Evolutionary conservation across 2,329 filamentous ascomycete species (phyloP).

Genomic region (Teratosphaeria destructans): DNA sequence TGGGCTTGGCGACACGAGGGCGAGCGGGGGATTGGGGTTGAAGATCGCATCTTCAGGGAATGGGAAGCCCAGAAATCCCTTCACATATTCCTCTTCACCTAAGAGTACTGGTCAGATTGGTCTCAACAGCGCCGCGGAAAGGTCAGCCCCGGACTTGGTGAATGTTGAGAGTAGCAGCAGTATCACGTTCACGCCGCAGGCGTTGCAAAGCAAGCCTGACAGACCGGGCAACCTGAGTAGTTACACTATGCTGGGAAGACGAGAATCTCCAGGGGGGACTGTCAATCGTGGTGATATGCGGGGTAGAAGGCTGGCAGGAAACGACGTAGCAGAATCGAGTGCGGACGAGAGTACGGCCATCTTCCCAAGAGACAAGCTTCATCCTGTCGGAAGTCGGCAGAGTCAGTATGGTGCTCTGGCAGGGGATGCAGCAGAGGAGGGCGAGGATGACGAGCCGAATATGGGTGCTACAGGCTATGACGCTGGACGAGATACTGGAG

Average conservation of each 20-base stretch:
- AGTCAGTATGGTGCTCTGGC: slow-evolving; percentile 16
- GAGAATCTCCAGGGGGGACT: slow-evolving; percentile 5
- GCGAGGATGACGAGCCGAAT: slow-evolving; percentile 1
- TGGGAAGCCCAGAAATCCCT: slow-evolving; percentile 11
- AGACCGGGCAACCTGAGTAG: slow-evolving; percentile 9
- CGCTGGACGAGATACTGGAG: slow-evolving; percentile 1
- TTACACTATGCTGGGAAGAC: slow-evolving; percentile 1
- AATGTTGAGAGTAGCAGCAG: slow-evolving; percentile 5
- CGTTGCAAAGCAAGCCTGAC: slow-evolving; percentile 4
- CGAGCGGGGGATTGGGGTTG: neutral
- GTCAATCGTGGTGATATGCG: slow-evolving; percentile 7
- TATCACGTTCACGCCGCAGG: slow-evolving; percentile 14
- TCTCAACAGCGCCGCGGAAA: neutral
- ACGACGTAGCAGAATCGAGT: slow-evolving; percentile 23
- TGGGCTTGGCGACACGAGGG: neutral
- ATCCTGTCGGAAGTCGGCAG: slow-evolving; percentile 1
- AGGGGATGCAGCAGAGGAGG: slow-evolving; percentile 2
- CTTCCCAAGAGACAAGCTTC: slow-evolving; percentile 13
- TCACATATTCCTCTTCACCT: slow-evolving; percentile 6
- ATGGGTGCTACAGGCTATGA: slow-evolving; percentile 4
- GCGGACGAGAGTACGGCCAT: slow-evolving; percentile 35
- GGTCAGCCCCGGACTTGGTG: neutral
- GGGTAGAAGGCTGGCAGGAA: slow-evolving; percentile 8
- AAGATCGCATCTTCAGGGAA: neutral
- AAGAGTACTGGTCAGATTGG: neutral